A percentile compares a stretch with the other conserved stretches of the same genome.
Conservation (phyloP, 176 grass and related monocot species). For the Oryza australiensis region DNA sequence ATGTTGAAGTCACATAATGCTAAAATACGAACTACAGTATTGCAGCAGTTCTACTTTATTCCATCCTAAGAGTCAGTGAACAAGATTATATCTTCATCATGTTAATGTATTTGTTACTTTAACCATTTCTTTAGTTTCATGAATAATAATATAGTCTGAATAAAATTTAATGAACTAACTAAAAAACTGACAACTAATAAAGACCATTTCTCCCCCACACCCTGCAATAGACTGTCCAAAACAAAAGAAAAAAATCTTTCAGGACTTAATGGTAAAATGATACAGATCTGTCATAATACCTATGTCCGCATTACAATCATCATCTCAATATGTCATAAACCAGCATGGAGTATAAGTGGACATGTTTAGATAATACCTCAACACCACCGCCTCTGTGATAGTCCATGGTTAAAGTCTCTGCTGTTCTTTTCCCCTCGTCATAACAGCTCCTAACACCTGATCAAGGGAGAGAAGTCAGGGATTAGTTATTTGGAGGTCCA, state of each 20-base stretch:
- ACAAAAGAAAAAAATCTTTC: not conserved
- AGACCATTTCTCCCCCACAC: not conserved
- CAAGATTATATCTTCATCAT: not conserved
- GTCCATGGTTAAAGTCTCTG: conserved; percentile 87
- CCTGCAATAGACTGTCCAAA: conserved; percentile 12
- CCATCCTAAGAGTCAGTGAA: not conserved
- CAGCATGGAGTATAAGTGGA: not conserved
- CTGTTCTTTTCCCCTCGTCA: conserved; percentile 82
- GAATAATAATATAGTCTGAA: not conserved
- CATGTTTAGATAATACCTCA: conserved; percentile 46
- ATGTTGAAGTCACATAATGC: not conserved
- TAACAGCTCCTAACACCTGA: conserved; percentile 87
- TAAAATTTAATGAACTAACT: conserved; percentile 3
- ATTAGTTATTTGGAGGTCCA: conserved; percentile 4
- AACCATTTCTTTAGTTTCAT: conserved; percentile 19
- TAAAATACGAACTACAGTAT: not conserved
- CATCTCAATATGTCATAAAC: not conserved
- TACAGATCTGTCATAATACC: not conserved
- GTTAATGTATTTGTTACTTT: not conserved
- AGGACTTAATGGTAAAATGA: not conserved
- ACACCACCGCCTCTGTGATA: conserved; percentile 78
- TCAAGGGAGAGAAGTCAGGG: not conserved
- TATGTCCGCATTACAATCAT: not conserved
- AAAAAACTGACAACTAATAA: not conserved
- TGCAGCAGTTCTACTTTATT: conserved; percentile 13